Base-by-base conservation (phyloP, 441 rosid species). In the Hura crepitans region DNA sequence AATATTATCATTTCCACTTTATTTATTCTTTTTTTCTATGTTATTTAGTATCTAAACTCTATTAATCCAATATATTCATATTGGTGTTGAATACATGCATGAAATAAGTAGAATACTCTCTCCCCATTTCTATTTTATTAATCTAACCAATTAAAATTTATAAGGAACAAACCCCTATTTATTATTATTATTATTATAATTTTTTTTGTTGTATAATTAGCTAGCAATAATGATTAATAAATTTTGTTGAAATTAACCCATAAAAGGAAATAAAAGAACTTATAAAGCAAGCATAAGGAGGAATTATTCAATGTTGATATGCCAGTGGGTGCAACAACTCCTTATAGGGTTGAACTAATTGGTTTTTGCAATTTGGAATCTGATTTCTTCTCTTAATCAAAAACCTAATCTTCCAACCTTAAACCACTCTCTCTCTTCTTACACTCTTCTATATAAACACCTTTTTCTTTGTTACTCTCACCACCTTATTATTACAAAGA, bases 241-340 rank as follows among this genome's bases (percentile, higher is more conserved):
- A n/a, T n/a, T 73, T 72, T 71, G 67, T 64, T 72, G 73, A 72
- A 74, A 73, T 50, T 39, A 61, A 65, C 63, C 74, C 33, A 50
- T 27, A 60, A 57, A 23, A 6, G 37, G 12, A 55, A 55, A 2
- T 10, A 30, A 45, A 58, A 76, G 74, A 69, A 71, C 87, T 83
- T 86, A 70, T 61, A 63, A 75, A 78, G 64, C 78, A 87, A 82
- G 86, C 81, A 73, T 73, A 35, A 17, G 53, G 62, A 68, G 75
- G 13, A n/a, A 73, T 70, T 50, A 64, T 70, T 28, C 49, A 71
- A 42, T 47, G 42, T 73, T 33, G 47, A 68, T 59, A 15, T 53
- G 76, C 78, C n/a, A 85, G 90, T 84, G 86, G 90, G 90, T 84
- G 86, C 82, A 85, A 84, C 88, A 66, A 83, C 92, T 85, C 33